Evolutionary conservation across 1,139 yeast genomes (phyloP), one percentile per base, ranked within the genome.

Genomic region (Kazachstania sp.): DNA sequence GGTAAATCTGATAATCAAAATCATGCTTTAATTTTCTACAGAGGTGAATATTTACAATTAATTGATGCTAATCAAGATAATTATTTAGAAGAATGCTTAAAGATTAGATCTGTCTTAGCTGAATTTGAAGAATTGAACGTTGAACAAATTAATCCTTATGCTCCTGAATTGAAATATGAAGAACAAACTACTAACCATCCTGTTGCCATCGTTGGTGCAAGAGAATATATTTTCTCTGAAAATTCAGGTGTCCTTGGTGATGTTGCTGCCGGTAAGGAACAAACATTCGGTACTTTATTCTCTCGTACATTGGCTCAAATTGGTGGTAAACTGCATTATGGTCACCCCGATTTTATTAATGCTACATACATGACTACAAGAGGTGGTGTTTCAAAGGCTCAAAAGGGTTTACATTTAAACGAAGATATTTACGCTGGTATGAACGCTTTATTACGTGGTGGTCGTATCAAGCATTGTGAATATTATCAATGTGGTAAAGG

Each of bases 401-500:
- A 92, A 72, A 92, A 92, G 73, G 98, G 98, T 65, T 77, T 92
- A 68, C 98, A 92, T 71, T 78, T 92, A 75, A 92, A 92, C 75
- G 98, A 92, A 77, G 98, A 92, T 87, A 92, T 92, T 69, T 92
- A 90, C 63, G 97, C 97, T 54, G 98, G 98, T 83, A 92, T 92
- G 97, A 88, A 78, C 65, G 98, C 97, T 44, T 65, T 90, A 71
- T 78, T 87, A 69, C 87, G 98, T 74, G 98, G 98, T 76, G 98
- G 98, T 67, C 84, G 97, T 73, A 92, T 92, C 63, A 92, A 92
- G 79, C 98, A 92, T 69, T 90, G 97, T 77, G 98, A 92, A 71
- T 92, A 90, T 74, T 92, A 86, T 73, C 98, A 92, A 72, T 92
- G 98, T 81, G 98, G 98, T 84, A 92, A 92, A 72, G 98, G 98